Evolutionary conservation across 2,329 filamentous ascomycete genomes (phyloP).

Genomic region (Hypocreales sp.): DNA sequence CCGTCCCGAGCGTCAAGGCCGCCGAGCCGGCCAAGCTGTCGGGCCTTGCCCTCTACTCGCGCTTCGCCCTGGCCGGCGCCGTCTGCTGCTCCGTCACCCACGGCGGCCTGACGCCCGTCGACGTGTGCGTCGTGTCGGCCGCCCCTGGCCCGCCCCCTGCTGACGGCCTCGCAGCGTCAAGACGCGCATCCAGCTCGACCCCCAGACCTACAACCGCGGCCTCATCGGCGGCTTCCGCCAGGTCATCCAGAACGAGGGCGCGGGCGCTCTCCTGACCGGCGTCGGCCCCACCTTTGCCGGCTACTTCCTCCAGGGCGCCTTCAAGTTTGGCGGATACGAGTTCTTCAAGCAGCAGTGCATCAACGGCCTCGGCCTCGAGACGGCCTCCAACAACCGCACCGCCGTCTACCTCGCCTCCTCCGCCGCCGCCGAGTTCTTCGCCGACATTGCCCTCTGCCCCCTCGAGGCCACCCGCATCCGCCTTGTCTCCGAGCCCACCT

Average conservation of each 20-base stretch:
- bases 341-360: conserved; percentile 92
- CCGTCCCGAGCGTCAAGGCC: conserved; percentile 25
- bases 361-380: conserved; percentile 63
- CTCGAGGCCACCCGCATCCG: conserved; percentile 89
- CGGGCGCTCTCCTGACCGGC: conserved; percentile 73
- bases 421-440: conserved; percentile 51
- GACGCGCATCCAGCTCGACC: conserved; percentile 90
- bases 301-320: conserved; percentile 87
- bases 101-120: conserved; percentile 90
- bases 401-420: conserved; percentile 64
- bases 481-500: conserved; percentile 77
- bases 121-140: conserved; percentile 68
- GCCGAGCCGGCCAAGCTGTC: conserved; percentile 25
- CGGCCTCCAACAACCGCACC: conserved; percentile 63
- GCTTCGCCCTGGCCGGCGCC: conserved; percentile 93
- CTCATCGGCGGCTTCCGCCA: conserved; percentile 76
- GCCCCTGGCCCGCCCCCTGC: background rate
- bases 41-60: conserved; percentile 65
- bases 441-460: conserved; percentile 74
- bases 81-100: conserved; percentile 98
- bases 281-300: conserved; percentile 73
- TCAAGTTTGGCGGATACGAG: conserved; percentile 93
- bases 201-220: conserved; percentile 74
- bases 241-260: conserved; percentile 72
- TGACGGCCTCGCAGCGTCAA: conserved; percentile 51